Evolutionary conservation across 305 asterid species (phyloP).

Genomic region (Andrographis paniculata): DNA sequence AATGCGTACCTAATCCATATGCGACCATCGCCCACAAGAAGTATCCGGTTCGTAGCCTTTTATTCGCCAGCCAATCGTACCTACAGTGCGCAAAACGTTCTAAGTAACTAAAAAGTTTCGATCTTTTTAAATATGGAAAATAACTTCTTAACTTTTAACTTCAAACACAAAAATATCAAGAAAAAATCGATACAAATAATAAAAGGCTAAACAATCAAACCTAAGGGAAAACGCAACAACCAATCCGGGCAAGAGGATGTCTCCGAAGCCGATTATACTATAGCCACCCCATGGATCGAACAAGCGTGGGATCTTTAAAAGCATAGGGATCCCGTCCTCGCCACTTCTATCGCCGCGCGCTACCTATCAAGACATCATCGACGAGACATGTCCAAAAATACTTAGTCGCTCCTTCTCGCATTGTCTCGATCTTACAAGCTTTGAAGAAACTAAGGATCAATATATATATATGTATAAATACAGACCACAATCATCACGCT

Average conservation of each 20-base stretch:
- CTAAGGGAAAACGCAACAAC: slow-evolving; percentile 86
- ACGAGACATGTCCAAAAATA: background rate
- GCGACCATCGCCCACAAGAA: slow-evolving; percentile 95
- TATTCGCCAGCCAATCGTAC: slow-evolving; percentile 82
- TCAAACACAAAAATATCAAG: too few relatives aligned
- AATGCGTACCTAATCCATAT: slow-evolving; percentile 83
- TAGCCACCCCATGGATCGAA: slow-evolving; percentile 99
- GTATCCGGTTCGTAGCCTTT: slow-evolving; percentile 61
- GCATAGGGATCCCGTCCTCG: slow-evolving; percentile 94
- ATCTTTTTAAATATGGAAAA: too few relatives aligned
- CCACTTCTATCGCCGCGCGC: slow-evolving; percentile 97
- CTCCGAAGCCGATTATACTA: slow-evolving; percentile 95
- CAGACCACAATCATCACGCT: slow-evolving; percentile 98
- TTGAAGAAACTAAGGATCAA: slow-evolving; percentile 12
- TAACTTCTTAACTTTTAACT: too few relatives aligned
- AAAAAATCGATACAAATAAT: too few relatives aligned
- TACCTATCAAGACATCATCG: slow-evolving; percentile 39
- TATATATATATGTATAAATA: too few relatives aligned
- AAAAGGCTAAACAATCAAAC: slow-evolving; percentile 27
- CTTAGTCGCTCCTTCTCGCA: slow-evolving; percentile 14
- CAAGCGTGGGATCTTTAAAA: slow-evolving; percentile 82
- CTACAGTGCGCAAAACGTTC: slow-evolving; percentile 28
- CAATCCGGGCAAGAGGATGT: slow-evolving; percentile 85
- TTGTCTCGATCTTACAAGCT: slow-evolving; percentile 4
- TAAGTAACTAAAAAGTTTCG: too few relatives aligned